These are phyloP conservation scores for Colletotrichum truncatum DNA, from an alignment of 2,329 filamentous ascomycete species.

Conservation along the genomic window DNA sequence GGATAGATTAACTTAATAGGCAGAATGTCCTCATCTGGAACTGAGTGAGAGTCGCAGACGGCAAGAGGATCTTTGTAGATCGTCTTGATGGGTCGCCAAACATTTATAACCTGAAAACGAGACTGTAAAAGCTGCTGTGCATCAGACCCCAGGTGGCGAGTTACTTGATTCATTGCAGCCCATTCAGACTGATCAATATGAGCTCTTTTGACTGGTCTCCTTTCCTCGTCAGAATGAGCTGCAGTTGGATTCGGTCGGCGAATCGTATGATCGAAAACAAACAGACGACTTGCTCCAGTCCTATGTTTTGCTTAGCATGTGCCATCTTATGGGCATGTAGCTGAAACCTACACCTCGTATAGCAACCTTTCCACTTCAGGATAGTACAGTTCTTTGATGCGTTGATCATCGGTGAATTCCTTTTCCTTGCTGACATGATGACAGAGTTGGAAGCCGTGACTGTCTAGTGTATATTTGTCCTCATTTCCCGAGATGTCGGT, in stretches of 20 bases:
- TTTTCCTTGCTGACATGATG: slow-evolving; percentile 40
- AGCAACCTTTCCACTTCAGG: slow-evolving; percentile 72
- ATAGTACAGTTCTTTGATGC: slow-evolving; percentile 74
- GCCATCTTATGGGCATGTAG: not conserved
- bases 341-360: slow-evolving; percentile 29
- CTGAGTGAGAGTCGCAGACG: slow-evolving; percentile 46
- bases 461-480: slow-evolving; percentile 48
- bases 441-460: slow-evolving; percentile 50
- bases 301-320: slow-evolving; percentile 40
- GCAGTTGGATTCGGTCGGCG: slow-evolving; percentile 36
- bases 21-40: slow-evolving; percentile 48
- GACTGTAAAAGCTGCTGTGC: not conserved
- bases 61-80: slow-evolving; percentile 53
- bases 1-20: slow-evolving; percentile 46
- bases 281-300: slow-evolving; percentile 62
- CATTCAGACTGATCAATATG: slow-evolving; percentile 53
- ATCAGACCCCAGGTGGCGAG: slow-evolving; percentile 20
- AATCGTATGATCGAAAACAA: slow-evolving; percentile 73
- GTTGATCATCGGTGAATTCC: slow-evolving; percentile 60
- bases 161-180: slow-evolving; percentile 33
- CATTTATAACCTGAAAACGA: slow-evolving; percentile 33
- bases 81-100: slow-evolving; percentile 57
- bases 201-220: slow-evolving; percentile 53
- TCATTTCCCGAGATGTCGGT: slow-evolving; percentile 51
- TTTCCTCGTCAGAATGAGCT: not conserved